Evolutionary conservation across 345 rosid species (phyloP).

Genomic region (Salix purpurea): DNA sequence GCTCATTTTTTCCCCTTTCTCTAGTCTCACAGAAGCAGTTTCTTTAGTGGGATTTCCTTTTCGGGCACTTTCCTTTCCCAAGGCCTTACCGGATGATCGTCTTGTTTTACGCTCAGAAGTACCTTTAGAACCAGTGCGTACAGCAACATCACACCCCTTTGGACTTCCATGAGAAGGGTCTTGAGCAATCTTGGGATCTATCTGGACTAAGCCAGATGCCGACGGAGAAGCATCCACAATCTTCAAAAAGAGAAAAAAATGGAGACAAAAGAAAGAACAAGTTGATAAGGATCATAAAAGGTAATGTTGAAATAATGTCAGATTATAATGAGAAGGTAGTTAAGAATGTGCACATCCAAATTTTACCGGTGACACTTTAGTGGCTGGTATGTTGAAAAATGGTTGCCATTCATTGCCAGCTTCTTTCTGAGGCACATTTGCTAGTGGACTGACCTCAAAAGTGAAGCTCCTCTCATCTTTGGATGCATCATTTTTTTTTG

Average conservation of each 20-base stretch:
- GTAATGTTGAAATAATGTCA: not conserved
- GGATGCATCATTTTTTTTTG: conserved; percentile 37
- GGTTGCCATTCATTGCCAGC: conserved; percentile 11
- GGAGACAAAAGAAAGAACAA: conserved; percentile 1
- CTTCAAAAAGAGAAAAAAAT: conserved; percentile 35
- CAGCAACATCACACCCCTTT: conserved; percentile 33
- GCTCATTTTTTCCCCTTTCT: conserved; percentile 46
- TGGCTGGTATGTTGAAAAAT: conserved; percentile 30
- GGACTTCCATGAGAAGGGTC: conserved; percentile 34
- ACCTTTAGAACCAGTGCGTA: conserved; percentile 41
- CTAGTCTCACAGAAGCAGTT: conserved; percentile 37
- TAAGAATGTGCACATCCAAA: not conserved
- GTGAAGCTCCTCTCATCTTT: conserved; percentile 50
- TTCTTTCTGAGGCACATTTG: conserved; percentile 19
- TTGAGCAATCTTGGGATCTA: conserved; percentile 37
- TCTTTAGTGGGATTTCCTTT: conserved; percentile 50
- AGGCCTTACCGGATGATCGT: conserved; percentile 52
- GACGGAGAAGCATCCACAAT: conserved; percentile 53
- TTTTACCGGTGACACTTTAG: conserved; percentile 42
- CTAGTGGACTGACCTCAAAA: conserved; percentile 40
- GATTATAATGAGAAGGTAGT: not conserved
- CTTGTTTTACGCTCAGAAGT: conserved; percentile 69
- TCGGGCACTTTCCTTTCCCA: conserved; percentile 56
- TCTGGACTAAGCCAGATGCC: conserved; percentile 40
- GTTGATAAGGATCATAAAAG: not conserved